Percentiles rank a stretch among this genome's conserved stretches.
These are phyloP conservation scores for Suillus americanus DNA, from an alignment of 768 basidiomycete species.

Conservation along the genomic window DNA sequence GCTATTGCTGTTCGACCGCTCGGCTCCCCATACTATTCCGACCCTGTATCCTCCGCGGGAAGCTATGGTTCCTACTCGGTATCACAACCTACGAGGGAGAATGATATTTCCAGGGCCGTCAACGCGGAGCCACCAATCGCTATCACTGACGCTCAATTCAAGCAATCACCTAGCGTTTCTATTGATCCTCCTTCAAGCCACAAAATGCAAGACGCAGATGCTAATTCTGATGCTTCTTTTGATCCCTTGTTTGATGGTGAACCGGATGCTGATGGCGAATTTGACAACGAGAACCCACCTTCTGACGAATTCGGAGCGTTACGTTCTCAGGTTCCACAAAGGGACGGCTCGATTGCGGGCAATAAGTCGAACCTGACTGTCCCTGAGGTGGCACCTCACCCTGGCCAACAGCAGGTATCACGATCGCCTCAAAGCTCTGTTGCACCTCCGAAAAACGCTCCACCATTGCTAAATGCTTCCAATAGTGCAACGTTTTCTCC, in stretches of 20 bases:
- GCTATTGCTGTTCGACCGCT: slow-evolving; percentile 76
- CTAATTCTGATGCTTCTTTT: slow-evolving; percentile 77
- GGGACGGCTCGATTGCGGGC: slow-evolving; percentile 14
- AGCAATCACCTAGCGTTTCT: slow-evolving; percentile 18
- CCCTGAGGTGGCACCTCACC: slow-evolving; percentile 27
- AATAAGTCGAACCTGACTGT: slow-evolving; percentile 24
- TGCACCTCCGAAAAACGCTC: slow-evolving; percentile 70
- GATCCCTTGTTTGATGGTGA: slow-evolving; percentile 93
- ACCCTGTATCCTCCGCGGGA: slow-evolving; percentile 27
- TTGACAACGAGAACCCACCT: slow-evolving; percentile 20
- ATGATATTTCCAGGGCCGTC: slow-evolving; percentile 17
- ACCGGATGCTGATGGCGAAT: slow-evolving; percentile 58
- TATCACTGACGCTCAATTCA: slow-evolving; percentile 13
- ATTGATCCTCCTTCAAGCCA: slow-evolving; percentile 25
- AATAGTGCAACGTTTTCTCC: slow-evolving; percentile 68
- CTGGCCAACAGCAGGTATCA: slow-evolving; percentile 20
- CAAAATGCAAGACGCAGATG: slow-evolving; percentile 47
- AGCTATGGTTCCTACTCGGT: slow-evolving; percentile 17
- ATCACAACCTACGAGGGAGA: slow-evolving; percentile 13
- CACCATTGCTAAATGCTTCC: slow-evolving; percentile 64
- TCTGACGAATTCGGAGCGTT: slow-evolving; percentile 19
- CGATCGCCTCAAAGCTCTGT: slow-evolving; percentile 36
- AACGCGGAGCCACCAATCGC: slow-evolving; percentile 22
- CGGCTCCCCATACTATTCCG: slow-evolving; percentile 34
- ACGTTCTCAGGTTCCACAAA: slow-evolving; percentile 16